phyloP scores from a whole-genome alignment of 2,329 filamentous ascomycete genomes.

The Claviceps africana region DNA sequence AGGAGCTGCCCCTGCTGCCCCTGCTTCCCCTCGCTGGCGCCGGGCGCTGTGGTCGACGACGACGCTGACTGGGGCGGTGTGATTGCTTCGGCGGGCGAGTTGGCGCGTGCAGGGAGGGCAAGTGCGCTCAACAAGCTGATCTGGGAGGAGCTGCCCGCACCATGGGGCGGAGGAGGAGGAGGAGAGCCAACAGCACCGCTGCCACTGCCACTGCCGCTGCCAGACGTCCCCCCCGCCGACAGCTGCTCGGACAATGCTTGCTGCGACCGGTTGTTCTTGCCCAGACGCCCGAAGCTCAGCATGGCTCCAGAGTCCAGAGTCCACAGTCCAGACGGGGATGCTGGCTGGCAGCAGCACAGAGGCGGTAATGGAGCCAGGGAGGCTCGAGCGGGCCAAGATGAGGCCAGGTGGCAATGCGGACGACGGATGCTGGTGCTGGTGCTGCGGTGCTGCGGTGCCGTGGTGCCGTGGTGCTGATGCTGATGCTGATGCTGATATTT shows the following conservation, averaged over 20 bases:
- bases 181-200: too few relatives aligned
- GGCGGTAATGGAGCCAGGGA: not conserved
- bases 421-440: not conserved
- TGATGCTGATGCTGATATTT: too few relatives aligned
- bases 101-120: slow-evolving; percentile 8
- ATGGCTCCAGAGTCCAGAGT: slow-evolving; percentile 19
- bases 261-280: slow-evolving; percentile 44
- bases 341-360: not conserved
- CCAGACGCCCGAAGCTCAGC: slow-evolving; percentile 40
- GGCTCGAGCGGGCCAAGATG: not conserved
- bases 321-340: not conserved
- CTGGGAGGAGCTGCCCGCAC: not conserved
- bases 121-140: not conserved
- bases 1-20: slow-evolving; percentile 1
- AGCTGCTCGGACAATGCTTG: slow-evolving; percentile 36
- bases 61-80: slow-evolving; percentile 32
- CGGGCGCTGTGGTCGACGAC: slow-evolving; percentile 29
- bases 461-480: slow-evolving; percentile 3
- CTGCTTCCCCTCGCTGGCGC: slow-evolving; percentile 28
- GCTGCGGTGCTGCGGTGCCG: too few relatives aligned
- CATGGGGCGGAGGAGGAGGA: too few relatives aligned
- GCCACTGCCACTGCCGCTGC: slow-evolving; percentile 7
- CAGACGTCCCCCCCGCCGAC: slow-evolving; percentile 18
- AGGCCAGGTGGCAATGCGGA: not conserved
- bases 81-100: slow-evolving; percentile 18